Evolutionary conservation across 768 basidiomycete species (phyloP), one percentile per base, ranked within the genome.

Genomic region (Pholiota molesta): DNA sequence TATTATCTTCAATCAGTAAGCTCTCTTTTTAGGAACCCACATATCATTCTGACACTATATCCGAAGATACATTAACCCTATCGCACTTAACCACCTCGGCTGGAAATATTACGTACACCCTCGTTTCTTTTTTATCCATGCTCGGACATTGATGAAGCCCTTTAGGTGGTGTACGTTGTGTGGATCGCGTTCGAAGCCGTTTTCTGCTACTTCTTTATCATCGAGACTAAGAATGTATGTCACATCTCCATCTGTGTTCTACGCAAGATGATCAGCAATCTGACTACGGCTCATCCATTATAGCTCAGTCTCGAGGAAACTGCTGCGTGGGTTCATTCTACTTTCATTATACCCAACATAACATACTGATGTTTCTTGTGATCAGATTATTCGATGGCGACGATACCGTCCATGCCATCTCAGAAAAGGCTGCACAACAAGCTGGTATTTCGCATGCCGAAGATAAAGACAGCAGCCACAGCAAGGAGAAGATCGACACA

Each of bases 1-100:
- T 13, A 79, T 91, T 59, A 86, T 91, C 69, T 87, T 92, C 70
- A 89, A 89, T 68, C 87, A 89, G 72, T 72, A n/a, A 62, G 69
- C 28, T 21, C 23, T 16, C 33, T 23, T 13, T 21, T 10, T 2
- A 49, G 16, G 19, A 3, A n/a, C 33, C 26, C 49, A 2, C 3
- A 33, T n/a, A n/a, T 52, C 21, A 8, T 39, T 42, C 28, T 29
- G 23, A 23, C 21, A 47, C 16, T n/a, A 8, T n/a, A 26, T 60
- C 26, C 10, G 35, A 42, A 72, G 72, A 72, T 87, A 88, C 69
- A 82, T 86, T 62, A 89, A 89, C 51, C 72, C 72, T 11, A 69
- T 73, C 39, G 72, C 71, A 14, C 74, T 88, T 13, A 59, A 28
- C 6, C 44, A 62, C 5, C 71, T 90, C 42, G 79, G 73, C 44